Conservation (phyloP, 2,329 filamentous ascomycete genomes). For the Penicillium palitans region DNA sequence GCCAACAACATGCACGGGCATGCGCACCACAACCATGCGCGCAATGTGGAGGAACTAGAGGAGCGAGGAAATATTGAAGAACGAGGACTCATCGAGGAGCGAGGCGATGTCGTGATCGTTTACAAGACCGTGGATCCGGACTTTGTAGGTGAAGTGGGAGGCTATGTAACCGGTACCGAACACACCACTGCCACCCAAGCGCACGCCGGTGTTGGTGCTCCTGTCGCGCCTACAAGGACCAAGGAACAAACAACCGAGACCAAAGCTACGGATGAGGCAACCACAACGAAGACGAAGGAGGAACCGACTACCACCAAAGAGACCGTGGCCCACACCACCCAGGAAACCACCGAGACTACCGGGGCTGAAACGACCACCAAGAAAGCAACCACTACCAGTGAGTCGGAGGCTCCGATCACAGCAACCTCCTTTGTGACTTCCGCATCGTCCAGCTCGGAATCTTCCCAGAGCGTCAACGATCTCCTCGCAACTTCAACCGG, state of each 20-base stretch:
- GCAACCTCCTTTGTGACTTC: constrained; percentile 23
- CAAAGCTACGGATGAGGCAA: constrained; percentile 14
- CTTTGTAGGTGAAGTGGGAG: constrained; percentile 53
- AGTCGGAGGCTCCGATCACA: background rate
- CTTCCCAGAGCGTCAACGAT: constrained; percentile 16
- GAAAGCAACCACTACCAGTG: background rate
- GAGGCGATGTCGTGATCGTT: constrained; percentile 38
- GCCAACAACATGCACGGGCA: constrained; percentile 36
- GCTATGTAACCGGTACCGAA: constrained; percentile 45
- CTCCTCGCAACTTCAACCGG: constrained; percentile 19
- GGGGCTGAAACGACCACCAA: constrained; percentile 13
- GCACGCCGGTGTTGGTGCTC: constrained; percentile 30
- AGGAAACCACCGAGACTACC: constrained; percentile 16
- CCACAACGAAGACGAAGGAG: constrained; percentile 5
- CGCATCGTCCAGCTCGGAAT: constrained; percentile 22
- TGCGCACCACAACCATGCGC: constrained; percentile 32
- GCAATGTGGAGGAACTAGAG: constrained; percentile 23
- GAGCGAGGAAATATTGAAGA: constrained; percentile 14
- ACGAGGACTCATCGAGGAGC: constrained; percentile 5
- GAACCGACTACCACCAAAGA: constrained; percentile 17
- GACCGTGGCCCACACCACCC: constrained; percentile 12
- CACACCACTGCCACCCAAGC: constrained; percentile 14
- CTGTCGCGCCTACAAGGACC: constrained; percentile 25
- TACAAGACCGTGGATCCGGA: constrained; percentile 56
- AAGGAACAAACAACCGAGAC: constrained; percentile 19